Conservation (phyloP, 805 yeast species). For the Kluyveromyces nonfermentans region DNA sequence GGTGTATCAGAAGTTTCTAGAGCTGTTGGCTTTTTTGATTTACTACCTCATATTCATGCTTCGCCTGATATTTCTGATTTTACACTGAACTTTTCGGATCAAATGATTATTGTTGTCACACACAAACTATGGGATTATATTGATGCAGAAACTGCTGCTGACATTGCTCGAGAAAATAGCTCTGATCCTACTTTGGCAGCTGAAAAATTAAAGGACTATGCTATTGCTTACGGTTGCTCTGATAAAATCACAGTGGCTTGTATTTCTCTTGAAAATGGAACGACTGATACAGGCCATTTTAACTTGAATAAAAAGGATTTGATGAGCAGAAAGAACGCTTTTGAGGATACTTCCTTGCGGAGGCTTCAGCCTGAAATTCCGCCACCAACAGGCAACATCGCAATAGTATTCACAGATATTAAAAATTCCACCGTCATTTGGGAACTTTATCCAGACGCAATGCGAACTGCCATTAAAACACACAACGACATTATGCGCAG, state of each 20-base stretch:
- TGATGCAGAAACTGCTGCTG: conserved; percentile 79
- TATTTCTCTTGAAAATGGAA: conserved; percentile 49
- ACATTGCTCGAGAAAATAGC: conserved; percentile 72
- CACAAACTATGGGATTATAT: conserved; percentile 79
- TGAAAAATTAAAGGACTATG: conserved; percentile 85
- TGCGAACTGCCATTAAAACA: conserved; percentile 93
- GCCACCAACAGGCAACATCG: conserved; percentile 91
- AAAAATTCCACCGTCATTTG: conserved; percentile 87
- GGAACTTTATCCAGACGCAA: conserved; percentile 88
- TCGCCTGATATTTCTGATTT: conserved; percentile 70
- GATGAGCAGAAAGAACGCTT: conserved; percentile 43
- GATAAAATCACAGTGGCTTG: conserved; percentile 78
- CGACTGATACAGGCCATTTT: conserved; percentile 26
- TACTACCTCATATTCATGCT: conserved; percentile 80
- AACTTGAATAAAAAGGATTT: conserved; percentile 31
- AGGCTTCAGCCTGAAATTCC: conserved; percentile 82
- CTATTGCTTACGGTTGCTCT: conserved; percentile 81
- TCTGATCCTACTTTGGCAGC: conserved; percentile 88
- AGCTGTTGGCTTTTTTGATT: conserved; percentile 83
- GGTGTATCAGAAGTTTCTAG: conserved; percentile 77
- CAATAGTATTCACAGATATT: conserved; percentile 96
- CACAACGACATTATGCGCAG: conserved; percentile 94
- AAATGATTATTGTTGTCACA: conserved; percentile 76
- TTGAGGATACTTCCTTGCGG: conserved; percentile 70
- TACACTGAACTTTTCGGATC: conserved; percentile 60